These are phyloP conservation scores for Eryngium alpinum DNA, from an alignment of 140 eudicot genomes.

Conservation along the genomic window DNA sequence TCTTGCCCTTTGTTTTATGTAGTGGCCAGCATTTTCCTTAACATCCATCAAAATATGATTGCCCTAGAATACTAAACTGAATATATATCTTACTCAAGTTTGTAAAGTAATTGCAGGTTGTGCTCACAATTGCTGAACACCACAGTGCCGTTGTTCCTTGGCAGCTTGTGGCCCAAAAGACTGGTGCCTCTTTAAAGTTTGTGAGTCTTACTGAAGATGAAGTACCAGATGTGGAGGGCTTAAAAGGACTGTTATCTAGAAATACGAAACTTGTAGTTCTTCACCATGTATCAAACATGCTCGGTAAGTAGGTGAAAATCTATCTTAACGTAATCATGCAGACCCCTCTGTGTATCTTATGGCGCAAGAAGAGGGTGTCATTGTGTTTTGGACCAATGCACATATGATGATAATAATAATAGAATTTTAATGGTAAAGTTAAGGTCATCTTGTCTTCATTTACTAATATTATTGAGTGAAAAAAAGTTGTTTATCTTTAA, in stretches of 20 bases:
- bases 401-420: not conserved
- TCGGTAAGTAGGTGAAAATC: constrained; percentile 50
- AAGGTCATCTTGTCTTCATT: no score
- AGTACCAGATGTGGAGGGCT: constrained; percentile 64
- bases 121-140: constrained; percentile 87
- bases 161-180: constrained; percentile 86
- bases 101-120: constrained; percentile 42
- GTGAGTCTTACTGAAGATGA: constrained; percentile 70
- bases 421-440: no score
- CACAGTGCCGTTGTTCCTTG: constrained; percentile 98
- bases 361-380: not conserved
- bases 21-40: no score
- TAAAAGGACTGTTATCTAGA: constrained; percentile 57
- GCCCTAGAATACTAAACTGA: not conserved
- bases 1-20: no score
- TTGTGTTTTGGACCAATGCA: not conserved
- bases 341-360: not conserved
- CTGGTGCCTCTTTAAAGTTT: constrained; percentile 71
- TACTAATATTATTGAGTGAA: no score
- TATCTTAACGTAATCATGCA: no score
- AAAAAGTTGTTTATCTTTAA: no score
- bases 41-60: not conserved
- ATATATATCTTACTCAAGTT: not conserved
- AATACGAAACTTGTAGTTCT: constrained; percentile 74
- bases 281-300: constrained; percentile 92